Base-by-base conservation (phyloP, 768 basidiomycete species). In the Asterophora lycoperdoides region DNA sequence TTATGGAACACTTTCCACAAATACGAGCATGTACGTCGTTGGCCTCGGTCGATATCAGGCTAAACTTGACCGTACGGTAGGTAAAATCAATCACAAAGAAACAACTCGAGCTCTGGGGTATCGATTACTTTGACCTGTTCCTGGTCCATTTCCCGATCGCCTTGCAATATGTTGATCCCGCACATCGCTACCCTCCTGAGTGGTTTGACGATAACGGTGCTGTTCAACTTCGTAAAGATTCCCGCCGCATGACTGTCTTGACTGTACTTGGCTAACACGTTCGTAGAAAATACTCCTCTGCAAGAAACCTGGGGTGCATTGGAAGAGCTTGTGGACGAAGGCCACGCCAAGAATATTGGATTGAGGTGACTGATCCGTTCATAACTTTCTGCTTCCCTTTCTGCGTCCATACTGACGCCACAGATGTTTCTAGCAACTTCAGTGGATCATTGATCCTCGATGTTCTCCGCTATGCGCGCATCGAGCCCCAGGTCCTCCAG, bases 1-100 rank as follows among this genome's bases (percentile, higher is more conserved):
- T 72, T 93, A 30, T 93, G 91, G 92, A 93, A 93, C 68, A 89
- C 88, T 5, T 89, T 85, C 74, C 90, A 95, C 62, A 81, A 84
- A 39, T 78, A 75, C 49, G 84, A 92, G 47, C 83, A 84, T 60
- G 88, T 85, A 57, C 66, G 79, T 56, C 57, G 57, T 60, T 61
- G 49, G 49, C 52, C 42, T 52, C 51, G 63, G 33, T n/a, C 10
- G 20, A 11, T 37, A 10, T 38, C 13, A 20, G 5, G 39, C 28
- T 15, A 18, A 35, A 33, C 19, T 37, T 44, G 35, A 0, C 8
- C 45, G 28, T 14, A n/a, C 26, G 17, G 35, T 8, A 86, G 75
- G 86, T 79, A 48, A 78, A 78, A 61, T 61, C 67, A 28, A 58
- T 78, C 8, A 66, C 77, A 34, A 78, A 77, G 62, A 73, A 72